phyloP scores from a whole-genome alignment of 1,284 basidiomycete genomes.

The Cryptococcus sp. region DNA sequence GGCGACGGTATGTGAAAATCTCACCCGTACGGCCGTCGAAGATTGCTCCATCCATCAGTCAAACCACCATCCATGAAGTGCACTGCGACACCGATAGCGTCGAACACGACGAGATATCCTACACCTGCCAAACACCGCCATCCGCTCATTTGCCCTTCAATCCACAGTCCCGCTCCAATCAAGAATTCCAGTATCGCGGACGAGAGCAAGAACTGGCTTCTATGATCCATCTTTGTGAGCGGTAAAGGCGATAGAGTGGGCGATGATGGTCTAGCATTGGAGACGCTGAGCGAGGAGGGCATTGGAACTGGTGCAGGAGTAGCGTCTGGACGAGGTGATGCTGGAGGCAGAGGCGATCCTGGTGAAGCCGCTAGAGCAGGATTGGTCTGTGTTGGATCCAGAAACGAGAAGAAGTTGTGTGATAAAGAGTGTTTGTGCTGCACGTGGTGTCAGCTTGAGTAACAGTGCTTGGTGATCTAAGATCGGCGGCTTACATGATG shows the following conservation, averaged over 20 bases:
- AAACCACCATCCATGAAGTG: slow-evolving; percentile 57
- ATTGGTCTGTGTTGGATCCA: slow-evolving; percentile 61
- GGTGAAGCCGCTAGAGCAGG: slow-evolving; percentile 30
- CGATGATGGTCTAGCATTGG: slow-evolving; percentile 8
- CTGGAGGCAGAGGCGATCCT: slow-evolving; percentile 20
- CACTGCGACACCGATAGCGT: slow-evolving; percentile 75
- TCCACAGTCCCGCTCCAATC: slow-evolving; percentile 70
- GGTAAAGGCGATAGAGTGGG: slow-evolving; percentile 34
- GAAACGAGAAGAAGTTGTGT: slow-evolving; percentile 88
- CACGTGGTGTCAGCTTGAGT: not conserved
- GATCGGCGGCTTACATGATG: slow-evolving; percentile 62
- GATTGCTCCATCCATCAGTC: slow-evolving; percentile 36
- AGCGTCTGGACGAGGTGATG: slow-evolving; percentile 21
- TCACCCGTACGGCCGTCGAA: slow-evolving; percentile 68
- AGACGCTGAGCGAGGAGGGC: slow-evolving; percentile 18
- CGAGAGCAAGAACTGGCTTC: slow-evolving; percentile 50
- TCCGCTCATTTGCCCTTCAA: slow-evolving; percentile 84
- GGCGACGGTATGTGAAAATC: slow-evolving; percentile 35
- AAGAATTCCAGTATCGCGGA: slow-evolving; percentile 56
- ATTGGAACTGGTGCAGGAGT: slow-evolving; percentile 36
- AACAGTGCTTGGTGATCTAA: not conserved
- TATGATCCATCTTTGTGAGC: slow-evolving; percentile 44
- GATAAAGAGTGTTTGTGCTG: slow-evolving; percentile 87
- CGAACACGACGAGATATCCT: slow-evolving; percentile 95
- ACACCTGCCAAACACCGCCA: slow-evolving; percentile 84